Conservation (phyloP, 768 basidiomycete genomes). For the Leucocoprinus birnbaumii region DNA sequence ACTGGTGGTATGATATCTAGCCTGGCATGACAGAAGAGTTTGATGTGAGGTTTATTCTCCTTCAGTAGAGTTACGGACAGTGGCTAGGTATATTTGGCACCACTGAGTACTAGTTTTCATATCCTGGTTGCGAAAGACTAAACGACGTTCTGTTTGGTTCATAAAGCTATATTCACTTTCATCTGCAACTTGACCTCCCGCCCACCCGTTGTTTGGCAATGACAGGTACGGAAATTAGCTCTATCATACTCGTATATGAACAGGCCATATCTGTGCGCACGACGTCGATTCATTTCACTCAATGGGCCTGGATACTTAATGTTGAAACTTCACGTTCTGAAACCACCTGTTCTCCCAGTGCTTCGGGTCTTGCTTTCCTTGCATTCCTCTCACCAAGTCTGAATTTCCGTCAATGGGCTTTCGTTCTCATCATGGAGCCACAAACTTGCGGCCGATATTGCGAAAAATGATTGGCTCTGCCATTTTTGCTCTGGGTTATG, state of each 20-base stretch:
- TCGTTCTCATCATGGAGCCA: too few species aligned
- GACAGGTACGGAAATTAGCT: too few species aligned
- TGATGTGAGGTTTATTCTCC: constrained; percentile 1
- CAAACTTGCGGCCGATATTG: background rate
- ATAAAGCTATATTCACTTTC: background rate
- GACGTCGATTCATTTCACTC: background rate
- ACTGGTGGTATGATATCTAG: too few species aligned
- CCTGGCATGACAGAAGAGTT: background rate
- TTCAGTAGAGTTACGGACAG: background rate
- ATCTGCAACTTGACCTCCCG: background rate
- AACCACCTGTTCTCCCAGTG: background rate
- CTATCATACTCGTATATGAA: too few species aligned
- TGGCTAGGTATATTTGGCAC: background rate
- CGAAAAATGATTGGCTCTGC: constrained; percentile 6
- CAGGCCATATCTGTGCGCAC: too few species aligned
- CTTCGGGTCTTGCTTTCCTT: constrained; percentile 2
- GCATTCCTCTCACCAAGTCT: background rate
- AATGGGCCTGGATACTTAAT: background rate
- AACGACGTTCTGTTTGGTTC: background rate
- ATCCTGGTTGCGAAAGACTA: constrained; percentile 1
- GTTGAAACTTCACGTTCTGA: background rate
- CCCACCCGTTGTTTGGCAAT: too few species aligned
- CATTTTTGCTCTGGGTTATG: constrained; percentile 1
- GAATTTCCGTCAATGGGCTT: background rate
- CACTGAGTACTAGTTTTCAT: background rate